phyloP scores from a whole-genome alignment of 2,329 filamentous ascomycete species.

The Colletotrichum tropicale region DNA sequence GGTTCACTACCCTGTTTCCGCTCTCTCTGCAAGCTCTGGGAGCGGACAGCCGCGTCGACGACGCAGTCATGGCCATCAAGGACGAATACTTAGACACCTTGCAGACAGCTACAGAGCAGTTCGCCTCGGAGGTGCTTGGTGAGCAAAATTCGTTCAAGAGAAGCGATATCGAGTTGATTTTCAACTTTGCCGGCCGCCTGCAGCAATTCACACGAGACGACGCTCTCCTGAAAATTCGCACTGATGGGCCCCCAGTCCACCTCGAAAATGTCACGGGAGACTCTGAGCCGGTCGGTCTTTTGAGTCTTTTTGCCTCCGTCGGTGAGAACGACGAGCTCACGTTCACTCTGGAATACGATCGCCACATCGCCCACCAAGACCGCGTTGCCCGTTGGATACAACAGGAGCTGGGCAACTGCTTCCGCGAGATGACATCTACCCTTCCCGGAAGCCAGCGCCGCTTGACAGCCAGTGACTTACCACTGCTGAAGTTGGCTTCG shows the following conservation, averaged over 20 bases:
- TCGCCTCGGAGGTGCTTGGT: not conserved
- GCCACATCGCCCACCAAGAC: not conserved
- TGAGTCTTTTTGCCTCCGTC: not conserved
- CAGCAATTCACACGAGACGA: not conserved
- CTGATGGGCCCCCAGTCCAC: not conserved
- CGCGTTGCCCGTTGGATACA: not conserved
- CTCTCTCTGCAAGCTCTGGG: accelerated
- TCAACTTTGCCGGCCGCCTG: not conserved
- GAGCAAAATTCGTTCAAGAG: not conserved
- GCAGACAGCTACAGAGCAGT: not conserved
- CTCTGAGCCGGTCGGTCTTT: not conserved
- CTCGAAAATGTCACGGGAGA: not conserved
- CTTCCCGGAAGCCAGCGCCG: not conserved
- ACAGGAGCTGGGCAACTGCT: not conserved
- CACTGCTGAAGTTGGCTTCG: not conserved
- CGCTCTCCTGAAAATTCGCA: not conserved
- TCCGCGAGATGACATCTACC: not conserved
- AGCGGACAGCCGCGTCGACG: not conserved
- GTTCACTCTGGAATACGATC: not conserved
- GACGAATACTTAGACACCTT: not conserved
- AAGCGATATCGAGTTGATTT: not conserved
- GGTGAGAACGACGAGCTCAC: not conserved
- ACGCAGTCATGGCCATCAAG: not conserved
- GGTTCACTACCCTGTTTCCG: not conserved
- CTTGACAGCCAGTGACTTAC: not conserved